Conservation (phyloP, 768 basidiomycete species). For the Amanita exitialis region DNA sequence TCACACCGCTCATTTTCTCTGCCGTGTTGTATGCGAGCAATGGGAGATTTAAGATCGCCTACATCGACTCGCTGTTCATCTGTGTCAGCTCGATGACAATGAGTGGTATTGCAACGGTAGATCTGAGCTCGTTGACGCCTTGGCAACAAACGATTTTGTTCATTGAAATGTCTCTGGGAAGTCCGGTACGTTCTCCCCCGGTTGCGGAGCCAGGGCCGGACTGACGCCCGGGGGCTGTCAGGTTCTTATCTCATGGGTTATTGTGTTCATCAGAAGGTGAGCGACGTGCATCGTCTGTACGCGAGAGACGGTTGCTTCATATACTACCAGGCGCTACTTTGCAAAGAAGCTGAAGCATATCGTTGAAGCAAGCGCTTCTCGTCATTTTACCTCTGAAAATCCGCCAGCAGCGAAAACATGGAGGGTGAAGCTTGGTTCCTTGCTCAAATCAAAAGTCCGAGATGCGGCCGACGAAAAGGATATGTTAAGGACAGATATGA, state of each 20-base stretch:
- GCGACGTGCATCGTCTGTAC: conserved; percentile 10
- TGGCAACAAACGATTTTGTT: conserved; percentile 68
- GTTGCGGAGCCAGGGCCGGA: neutral
- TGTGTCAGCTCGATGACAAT: conserved; percentile 73
- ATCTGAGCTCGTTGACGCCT: conserved; percentile 55
- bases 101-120: conserved; percentile 64
- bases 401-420: neutral
- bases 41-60: conserved; percentile 58
- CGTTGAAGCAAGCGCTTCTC: conserved; percentile 18
- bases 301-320: too few relatives aligned
- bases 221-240: conserved; percentile 16
- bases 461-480: neutral
- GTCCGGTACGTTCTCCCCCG: conserved; percentile 41
- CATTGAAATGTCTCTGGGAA: conserved; percentile 71
- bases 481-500: conserved; percentile 59
- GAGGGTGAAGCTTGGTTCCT: conserved; percentile 10
- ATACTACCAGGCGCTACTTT: conserved; percentile 48
- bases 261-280: conserved; percentile 70
- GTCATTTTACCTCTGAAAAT: neutral
- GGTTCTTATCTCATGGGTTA: conserved; percentile 76
- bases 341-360: conserved; percentile 56
- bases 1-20: conserved; percentile 72
- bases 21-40: conserved; percentile 79
- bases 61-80: conserved; percentile 71
- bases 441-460: neutral